These are phyloP conservation scores for Phytophthora pistaciae DNA, from an alignment of 352 stramenopile species.

Conservation along the genomic window DNA sequence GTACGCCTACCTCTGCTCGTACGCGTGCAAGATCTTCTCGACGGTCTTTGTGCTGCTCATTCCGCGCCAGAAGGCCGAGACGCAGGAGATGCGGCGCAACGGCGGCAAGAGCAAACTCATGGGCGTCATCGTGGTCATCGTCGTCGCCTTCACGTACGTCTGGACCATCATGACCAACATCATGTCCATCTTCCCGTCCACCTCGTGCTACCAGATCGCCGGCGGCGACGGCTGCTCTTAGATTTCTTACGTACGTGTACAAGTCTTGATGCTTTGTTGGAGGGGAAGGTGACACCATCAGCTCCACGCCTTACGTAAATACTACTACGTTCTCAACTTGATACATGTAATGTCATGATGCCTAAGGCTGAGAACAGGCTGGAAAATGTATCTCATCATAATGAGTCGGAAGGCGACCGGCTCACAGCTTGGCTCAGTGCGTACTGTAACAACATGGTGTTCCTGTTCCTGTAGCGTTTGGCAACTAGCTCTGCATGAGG, in stretches of 20 bases:
- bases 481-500: no score
- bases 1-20: constrained; percentile 48
- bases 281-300: not conserved
- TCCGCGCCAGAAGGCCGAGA: constrained; percentile 58
- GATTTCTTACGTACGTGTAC: constrained; percentile 1
- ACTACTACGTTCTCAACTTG: constrained; percentile 16
- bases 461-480: not conserved
- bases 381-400: constrained; percentile 11
- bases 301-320: constrained; percentile 6
- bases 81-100: constrained; percentile 51
- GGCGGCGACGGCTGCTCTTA: constrained; percentile 48
- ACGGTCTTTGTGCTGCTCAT: constrained; percentile 54
- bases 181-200: constrained; percentile 58
- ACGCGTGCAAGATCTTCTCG: constrained; percentile 53
- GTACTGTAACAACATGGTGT: no score
- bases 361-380: constrained; percentile 1
- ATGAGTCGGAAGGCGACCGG: not conserved
- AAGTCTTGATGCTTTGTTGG: no score
- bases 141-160: constrained; percentile 51
- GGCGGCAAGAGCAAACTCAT: constrained; percentile 49
- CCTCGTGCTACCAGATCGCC: constrained; percentile 54
- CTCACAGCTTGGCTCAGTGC: not conserved
- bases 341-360: not conserved
- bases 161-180: constrained; percentile 67
- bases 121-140: constrained; percentile 44